Conservation (phyloP, 2,329 filamentous ascomycete genomes). For the Arthrinium puccinioides region DNA sequence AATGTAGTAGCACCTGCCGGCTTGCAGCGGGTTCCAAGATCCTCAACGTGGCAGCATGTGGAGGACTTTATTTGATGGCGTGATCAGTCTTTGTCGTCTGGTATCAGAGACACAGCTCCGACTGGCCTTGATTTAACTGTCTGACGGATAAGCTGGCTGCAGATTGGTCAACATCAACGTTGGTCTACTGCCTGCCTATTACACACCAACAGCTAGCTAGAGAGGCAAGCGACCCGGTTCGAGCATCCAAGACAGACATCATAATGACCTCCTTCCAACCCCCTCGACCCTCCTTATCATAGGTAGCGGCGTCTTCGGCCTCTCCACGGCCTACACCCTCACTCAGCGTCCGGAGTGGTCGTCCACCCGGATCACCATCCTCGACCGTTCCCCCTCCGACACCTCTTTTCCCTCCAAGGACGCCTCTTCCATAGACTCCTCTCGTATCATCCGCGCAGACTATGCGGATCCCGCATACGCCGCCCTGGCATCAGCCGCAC, state of each 20-base stretch:
- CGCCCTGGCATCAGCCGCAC: conserved; percentile 62
- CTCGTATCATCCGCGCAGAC: conserved; percentile 62
- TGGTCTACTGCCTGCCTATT: no score
- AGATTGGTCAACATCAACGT: no score
- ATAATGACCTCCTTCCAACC: conserved; percentile 8
- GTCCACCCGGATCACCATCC: conserved; percentile 46
- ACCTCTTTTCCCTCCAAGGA: conserved; percentile 41
- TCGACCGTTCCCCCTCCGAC: conserved; percentile 31
- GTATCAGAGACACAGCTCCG: no score
- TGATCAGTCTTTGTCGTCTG: no score
- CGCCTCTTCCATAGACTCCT: conserved; percentile 54
- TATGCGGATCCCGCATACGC: conserved; percentile 78
- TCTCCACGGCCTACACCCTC: conserved; percentile 55
- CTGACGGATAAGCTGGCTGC: no score
- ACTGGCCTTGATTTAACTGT: no score
- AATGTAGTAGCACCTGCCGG: no score
- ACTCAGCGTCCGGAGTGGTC: conserved; percentile 51
- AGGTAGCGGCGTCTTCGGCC: conserved; percentile 46
- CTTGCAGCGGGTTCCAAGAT: no score
- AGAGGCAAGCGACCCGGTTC: no score
- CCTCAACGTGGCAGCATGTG: no score
- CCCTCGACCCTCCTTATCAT: conserved; percentile 52
- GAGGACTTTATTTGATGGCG: no score
- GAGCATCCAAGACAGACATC: neutral
- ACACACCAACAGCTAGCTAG: no score